Base-by-base conservation (phyloP, 179 eudicot genomes). In the Patellifolia procumbens region DNA sequence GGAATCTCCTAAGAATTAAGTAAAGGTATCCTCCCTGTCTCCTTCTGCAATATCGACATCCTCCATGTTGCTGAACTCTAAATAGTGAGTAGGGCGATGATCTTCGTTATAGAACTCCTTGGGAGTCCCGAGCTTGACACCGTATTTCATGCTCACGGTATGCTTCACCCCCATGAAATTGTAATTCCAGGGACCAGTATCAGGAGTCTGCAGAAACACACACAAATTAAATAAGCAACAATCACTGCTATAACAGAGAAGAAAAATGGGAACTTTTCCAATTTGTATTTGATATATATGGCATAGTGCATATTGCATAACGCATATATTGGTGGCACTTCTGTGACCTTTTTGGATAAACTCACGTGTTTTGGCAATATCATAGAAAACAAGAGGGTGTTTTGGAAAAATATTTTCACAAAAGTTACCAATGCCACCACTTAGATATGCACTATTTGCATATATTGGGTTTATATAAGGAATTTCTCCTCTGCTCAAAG, bases 141-240 rank as follows among this genome's bases (percentile, higher is more conserved):
- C 98, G 37, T 92, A 94, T 56, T 80, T 91, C 97, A 94, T 90
- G 90, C 91, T 82, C 22, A 75, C 85, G 1, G 91, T 86, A 62
- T 95, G 99, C 83, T 90, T 95, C 82, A 91, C 99, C 16, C 99
- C 99, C 99, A 93, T 93, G 81, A 95, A 95, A 83, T 95, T 95
- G 86, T 87, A 95, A 74, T 95, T 95, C 99, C 99, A 93, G 0
- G 99, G 98, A 32, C 92, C 96, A 45, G 76, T 93, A 75, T 95
- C 99, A 3, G 99, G 99, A 26, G 88, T 80, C 99, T 95, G 79
- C 5, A 39, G 4, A 39, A 56, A 24, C 73, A 76, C 7, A 13
- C 29, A 52, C 3, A 3, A 60, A 46, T 42, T 53, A 1, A 76
- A 42, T 24, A 56, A 76, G 52, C n/a, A 77, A 42, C 34, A 24